These are phyloP conservation scores for Rhodotorula sp. DNA, from an alignment of 1,284 basidiomycete genomes.

Conservation along the genomic window DNA sequence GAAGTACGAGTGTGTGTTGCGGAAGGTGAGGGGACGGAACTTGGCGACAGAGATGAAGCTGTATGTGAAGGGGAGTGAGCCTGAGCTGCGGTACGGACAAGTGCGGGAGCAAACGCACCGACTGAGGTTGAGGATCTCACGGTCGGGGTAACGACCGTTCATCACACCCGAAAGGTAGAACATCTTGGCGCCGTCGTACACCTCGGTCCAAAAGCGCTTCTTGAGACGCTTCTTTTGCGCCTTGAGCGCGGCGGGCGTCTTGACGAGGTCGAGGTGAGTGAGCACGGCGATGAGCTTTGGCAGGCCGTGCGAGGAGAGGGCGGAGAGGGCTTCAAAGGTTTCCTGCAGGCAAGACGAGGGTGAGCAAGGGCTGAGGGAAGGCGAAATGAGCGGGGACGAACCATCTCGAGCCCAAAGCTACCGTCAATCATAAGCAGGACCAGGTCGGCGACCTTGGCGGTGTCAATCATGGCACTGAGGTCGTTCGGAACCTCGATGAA, in stretches of 20 bases:
- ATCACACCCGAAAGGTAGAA: slow-evolving; percentile 98
- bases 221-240: slow-evolving; percentile 94
- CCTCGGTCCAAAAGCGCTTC: slow-evolving; percentile 99
- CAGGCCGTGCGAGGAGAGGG: slow-evolving; percentile 95
- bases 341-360: slow-evolving; percentile 61
- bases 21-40: slow-evolving; percentile 94
- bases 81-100: too few relatives aligned
- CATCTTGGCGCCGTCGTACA: slow-evolving; percentile 96
- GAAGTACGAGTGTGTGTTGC: slow-evolving; percentile 92
- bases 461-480: slow-evolving; percentile 96
- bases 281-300: slow-evolving; percentile 97
- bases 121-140: slow-evolving; percentile 91
- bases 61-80: neutral
- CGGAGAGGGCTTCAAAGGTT: slow-evolving; percentile 98
- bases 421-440: slow-evolving; percentile 97
- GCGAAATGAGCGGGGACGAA: slow-evolving; percentile 51
- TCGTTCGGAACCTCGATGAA: slow-evolving; percentile 98
- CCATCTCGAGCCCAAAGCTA: slow-evolving; percentile 98
- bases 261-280: slow-evolving; percentile 95
- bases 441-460: slow-evolving; percentile 94
- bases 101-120: slow-evolving; percentile 52
- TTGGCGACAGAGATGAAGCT: slow-evolving; percentile 96
- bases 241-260: slow-evolving; percentile 82
- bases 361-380: neutral
- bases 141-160: slow-evolving; percentile 97